These are phyloP conservation scores for Bocquillonia castaneifolia DNA, from an alignment of 441 rosid genomes.

Conservation along the genomic window DNA sequence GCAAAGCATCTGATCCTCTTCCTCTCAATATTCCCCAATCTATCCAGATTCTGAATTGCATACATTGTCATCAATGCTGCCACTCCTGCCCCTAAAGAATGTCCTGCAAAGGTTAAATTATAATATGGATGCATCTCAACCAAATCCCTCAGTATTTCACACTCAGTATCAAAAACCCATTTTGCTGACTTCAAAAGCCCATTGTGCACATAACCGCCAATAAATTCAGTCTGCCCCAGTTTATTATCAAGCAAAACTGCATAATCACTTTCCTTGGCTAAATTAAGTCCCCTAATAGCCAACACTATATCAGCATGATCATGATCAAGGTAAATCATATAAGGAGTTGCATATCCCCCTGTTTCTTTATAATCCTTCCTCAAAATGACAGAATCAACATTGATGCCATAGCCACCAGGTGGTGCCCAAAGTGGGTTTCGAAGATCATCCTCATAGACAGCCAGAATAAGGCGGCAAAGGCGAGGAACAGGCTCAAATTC, in stretches of 20 bases:
- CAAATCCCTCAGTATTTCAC: slow-evolving; percentile 54
- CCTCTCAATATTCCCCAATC: slow-evolving; percentile 60
- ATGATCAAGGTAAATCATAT: slow-evolving; percentile 71
- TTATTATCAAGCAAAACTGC: slow-evolving; percentile 73
- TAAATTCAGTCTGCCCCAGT: slow-evolving; percentile 62
- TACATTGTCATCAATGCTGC: slow-evolving; percentile 70
- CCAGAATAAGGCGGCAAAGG: slow-evolving; percentile 64
- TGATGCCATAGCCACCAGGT: slow-evolving; percentile 72
- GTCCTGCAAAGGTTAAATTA: slow-evolving; percentile 78
- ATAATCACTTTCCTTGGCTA: slow-evolving; percentile 83
- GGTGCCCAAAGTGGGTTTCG: slow-evolving; percentile 80
- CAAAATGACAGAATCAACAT: slow-evolving; percentile 57
- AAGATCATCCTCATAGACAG: slow-evolving; percentile 83
- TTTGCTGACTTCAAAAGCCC: slow-evolving; percentile 79
- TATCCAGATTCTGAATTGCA: slow-evolving; percentile 47
- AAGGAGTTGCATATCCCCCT: slow-evolving; percentile 68
- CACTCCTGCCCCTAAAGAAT: slow-evolving; percentile 88
- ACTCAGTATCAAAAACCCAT: slow-evolving; percentile 69
- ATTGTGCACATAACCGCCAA: slow-evolving; percentile 89
- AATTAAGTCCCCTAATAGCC: slow-evolving; percentile 68
- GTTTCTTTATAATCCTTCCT: slow-evolving; percentile 61
- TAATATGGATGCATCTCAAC: slow-evolving; percentile 58
- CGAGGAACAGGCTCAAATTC: slow-evolving; percentile 82
- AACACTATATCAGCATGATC: slow-evolving; percentile 62
- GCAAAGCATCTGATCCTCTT: slow-evolving; percentile 77